A percentile compares a stretch with the other conserved stretches of the same genome.
Evolutionary conservation across 805 yeast species (phyloP).

Genomic region (Brettanomyces nanus): DNA sequence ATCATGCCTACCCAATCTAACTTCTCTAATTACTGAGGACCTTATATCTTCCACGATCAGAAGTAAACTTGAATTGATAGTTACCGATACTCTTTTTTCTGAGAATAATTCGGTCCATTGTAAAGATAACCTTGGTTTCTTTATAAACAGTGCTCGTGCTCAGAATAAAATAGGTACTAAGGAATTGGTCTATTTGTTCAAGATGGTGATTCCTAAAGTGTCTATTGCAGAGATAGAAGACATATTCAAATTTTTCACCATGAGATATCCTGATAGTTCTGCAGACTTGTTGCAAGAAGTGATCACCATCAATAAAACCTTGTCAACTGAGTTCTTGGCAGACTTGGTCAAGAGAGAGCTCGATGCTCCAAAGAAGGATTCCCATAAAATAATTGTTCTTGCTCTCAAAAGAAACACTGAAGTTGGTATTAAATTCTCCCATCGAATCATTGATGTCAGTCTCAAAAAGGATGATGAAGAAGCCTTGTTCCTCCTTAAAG

Average conservation of each 20-base stretch:
- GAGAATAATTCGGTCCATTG: constrained; percentile 19
- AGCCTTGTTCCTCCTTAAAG: constrained; percentile 1
- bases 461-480: constrained; percentile 1
- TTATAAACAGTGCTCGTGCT: constrained; percentile 20
- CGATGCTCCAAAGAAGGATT: constrained; percentile 4
- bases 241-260: constrained; percentile 35
- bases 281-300: constrained; percentile 38
- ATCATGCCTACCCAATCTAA: constrained; percentile 16
- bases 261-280: constrained; percentile 30
- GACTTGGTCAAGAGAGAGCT: constrained; percentile 30
- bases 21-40: constrained; percentile 6
- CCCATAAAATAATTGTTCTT: constrained; percentile 39
- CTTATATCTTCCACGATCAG: neutral
- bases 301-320: constrained; percentile 41
- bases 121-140: constrained; percentile 23
- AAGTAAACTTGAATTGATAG: constrained; percentile 10
- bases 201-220: constrained; percentile 23
- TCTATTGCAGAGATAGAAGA: constrained; percentile 38
- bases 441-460: constrained; percentile 22
- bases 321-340: constrained; percentile 44
- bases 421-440: constrained; percentile 41
- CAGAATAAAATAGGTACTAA: constrained; percentile 9
- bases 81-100: constrained; percentile 22
- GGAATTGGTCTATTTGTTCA: constrained; percentile 24
- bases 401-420: constrained; percentile 50